A percentile compares a stretch with the other conserved stretches of the same genome.
Evolutionary conservation across 768 basidiomycete genomes (phyloP).

Genomic region (Kwoniella europaea): DNA sequence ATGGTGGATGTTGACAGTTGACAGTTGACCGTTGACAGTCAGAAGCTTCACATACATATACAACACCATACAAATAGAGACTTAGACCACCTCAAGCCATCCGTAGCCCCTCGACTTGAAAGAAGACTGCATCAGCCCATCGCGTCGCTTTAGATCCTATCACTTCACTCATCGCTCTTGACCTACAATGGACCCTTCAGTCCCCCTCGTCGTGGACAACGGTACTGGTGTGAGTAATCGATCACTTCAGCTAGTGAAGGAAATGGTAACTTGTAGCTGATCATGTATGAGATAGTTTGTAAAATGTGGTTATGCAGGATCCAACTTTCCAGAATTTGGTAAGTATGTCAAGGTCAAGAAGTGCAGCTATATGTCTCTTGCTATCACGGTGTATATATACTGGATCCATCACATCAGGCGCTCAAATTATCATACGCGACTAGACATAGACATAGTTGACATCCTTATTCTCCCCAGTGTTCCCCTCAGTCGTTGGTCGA

Average conservation of each 20-base stretch:
- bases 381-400: too few species aligned
- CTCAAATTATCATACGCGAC: too few species aligned
- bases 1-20: not conserved
- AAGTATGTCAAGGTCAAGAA: conserved; percentile 33
- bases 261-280: not conserved
- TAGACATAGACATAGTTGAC: too few species aligned
- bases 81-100: not conserved
- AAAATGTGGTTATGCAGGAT: conserved; percentile 87
- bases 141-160: too few species aligned
- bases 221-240: conserved; percentile 75
- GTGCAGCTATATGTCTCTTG: too few species aligned
- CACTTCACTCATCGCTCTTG: too few species aligned
- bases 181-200: conserved; percentile 58
- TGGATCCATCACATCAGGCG: not conserved
- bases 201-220: conserved; percentile 78
- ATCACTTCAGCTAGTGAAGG: not conserved
- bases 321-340: conserved; percentile 96
- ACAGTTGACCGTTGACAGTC: not conserved
- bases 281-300: conserved; percentile 70
- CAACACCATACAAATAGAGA: conserved; percentile 1
- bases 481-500: conserved; percentile 94
- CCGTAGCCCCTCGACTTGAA: too few species aligned
- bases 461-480: conserved; percentile 65
- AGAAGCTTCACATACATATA: not conserved
- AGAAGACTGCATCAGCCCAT: too few species aligned